Evolutionary conservation across 2,329 filamentous ascomycete genomes (phyloP), one percentile per base, ranked within the genome.

Genomic region (Aspergillus quadrilineatus): DNA sequence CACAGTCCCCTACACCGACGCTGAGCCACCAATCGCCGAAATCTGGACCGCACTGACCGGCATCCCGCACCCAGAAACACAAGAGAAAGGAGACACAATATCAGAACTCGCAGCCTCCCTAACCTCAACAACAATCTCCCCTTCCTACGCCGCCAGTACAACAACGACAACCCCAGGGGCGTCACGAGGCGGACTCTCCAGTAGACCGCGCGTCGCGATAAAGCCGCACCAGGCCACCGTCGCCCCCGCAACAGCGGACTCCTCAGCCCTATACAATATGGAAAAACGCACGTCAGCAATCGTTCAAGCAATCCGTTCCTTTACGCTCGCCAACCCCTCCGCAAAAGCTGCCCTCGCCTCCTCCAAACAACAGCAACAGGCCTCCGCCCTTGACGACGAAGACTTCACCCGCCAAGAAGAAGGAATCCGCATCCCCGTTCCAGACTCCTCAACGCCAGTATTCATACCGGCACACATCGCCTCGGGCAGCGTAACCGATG

Each of bases 1-100:
- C 74, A 85, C 82, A 8, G 80, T 87, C 1, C 79, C 82, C 5
- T 80, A 79, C 63, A 76, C 79, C 55, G 85, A 87, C 65, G 66
- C 76, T 6, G 75, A 77, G 14, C 82, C 83, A 6, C 84, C 83
- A 9, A 77, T 77, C 57, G 79, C 82, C 43, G 79, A 82, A 42
- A 87, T 88, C 62, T 88, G 84, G 82, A 80, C 82, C 41, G 82
- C 84, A 2, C 65, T 80, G 9, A 79, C 77, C 15, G 76, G 76
- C 43, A 65, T 74, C 29, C 60, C 69, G 4, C 65, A 75, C 37
- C 65, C 69, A 28, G 10, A 62, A 43, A 39, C 60, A 39, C 42
- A 14, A 12, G 28, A 50, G 26, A 22, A 49, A 3, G 39, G 29
- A 3, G 3, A 17, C 39, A 2, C 42, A 7, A 46, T 62, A 37